Base-by-base conservation (phyloP, 2,329 filamentous ascomycete genomes). In the Pseudogymnoascus sp. region DNA sequence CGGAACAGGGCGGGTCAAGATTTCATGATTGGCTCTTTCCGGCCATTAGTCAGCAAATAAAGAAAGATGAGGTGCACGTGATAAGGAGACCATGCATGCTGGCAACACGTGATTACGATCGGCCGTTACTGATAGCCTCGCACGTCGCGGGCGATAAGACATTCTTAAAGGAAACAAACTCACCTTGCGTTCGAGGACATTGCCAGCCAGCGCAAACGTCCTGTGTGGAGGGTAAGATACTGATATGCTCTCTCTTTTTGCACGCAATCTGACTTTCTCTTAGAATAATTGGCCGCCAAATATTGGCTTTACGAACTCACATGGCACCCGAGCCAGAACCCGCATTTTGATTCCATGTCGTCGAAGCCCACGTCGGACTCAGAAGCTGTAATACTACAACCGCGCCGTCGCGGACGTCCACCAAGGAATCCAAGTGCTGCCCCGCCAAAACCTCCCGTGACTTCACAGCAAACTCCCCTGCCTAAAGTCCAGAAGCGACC, bases 311-410 rank as follows among this genome's bases (percentile, higher is more conserved):
- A 33, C 47, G 28, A 53, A 53, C 47, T 33, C 47, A 53, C 47
- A 53, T 53, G 47, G 47, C 47, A 53, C 28, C 25, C 47, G 6
- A 2, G 47, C 47, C 47, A 53, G 25, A 53, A 18, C 8, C 47
- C 28, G 47, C 47, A 53, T 53, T 53, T 53, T 53, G 47, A 53
- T 53, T 53, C 47, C 47, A 53, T 53, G 47, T 53, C 47, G 47
- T 53, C 47, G 47, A 53, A 53, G 47, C 28, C 47, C 47, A 53
- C 47, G 47, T 53, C 47, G 47, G 47, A 53, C 28, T 53, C 47
- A 53, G 47, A 53, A 53, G 47, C 47, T 53, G 47, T 53, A 53
- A 53, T 53, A 53, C n/a, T 53, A 53, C 47, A 53, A 53, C 47
- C 47, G 47, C 47, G 47, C 12, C 47, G 47, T 53, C 47, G 47